Percentiles rank a stretch among this genome's conserved stretches.
Evolutionary conservation across 208 protist species (phyloP).

Genomic region (Leishmania major): DNA sequence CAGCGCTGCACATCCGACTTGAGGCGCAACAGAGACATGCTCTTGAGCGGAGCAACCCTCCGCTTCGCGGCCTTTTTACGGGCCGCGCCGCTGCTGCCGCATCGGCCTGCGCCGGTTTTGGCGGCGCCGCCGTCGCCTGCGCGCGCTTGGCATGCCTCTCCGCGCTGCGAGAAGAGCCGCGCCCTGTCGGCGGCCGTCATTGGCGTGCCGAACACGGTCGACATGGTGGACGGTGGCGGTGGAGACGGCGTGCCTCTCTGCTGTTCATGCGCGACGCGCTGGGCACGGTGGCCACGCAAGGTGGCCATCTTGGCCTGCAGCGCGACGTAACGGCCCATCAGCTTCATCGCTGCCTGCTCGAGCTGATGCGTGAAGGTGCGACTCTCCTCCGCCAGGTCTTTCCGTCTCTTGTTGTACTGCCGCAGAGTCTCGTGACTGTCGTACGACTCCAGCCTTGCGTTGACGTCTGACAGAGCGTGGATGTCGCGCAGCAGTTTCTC

Average conservation of each 20-base stretch:
- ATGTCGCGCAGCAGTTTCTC: slow-evolving; percentile 31
- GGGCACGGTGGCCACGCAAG: slow-evolving; percentile 50
- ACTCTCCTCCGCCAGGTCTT: slow-evolving; percentile 24
- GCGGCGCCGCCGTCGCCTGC: no score
- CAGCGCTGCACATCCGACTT: slow-evolving; percentile 23
- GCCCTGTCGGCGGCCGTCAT: not conserved
- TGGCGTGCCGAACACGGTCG: slow-evolving; percentile 21
- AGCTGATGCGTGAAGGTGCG: slow-evolving; percentile 33
- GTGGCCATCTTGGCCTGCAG: slow-evolving; percentile 52
- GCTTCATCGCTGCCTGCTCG: slow-evolving; percentile 41
- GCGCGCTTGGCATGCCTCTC: not conserved
- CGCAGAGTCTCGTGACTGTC: slow-evolving; percentile 30
- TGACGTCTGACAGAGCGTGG: slow-evolving; percentile 12
- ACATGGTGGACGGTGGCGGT: slow-evolving; percentile 13
- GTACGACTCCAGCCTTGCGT: slow-evolving; percentile 21
- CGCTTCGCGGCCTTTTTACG: not conserved
- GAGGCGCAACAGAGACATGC: slow-evolving; percentile 19
- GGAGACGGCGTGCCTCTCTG: slow-evolving; percentile 17
- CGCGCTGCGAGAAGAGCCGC: not conserved
- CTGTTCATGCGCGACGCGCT: slow-evolving; percentile 31
- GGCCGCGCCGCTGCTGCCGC: not conserved
- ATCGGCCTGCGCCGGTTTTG: not conserved
- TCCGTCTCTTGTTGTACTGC: slow-evolving; percentile 26
- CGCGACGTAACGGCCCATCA: slow-evolving; percentile 57
- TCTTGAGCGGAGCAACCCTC: not conserved